phyloP scores from a whole-genome alignment of 805 yeast genomes.

The Starmerella bacillaris region DNA sequence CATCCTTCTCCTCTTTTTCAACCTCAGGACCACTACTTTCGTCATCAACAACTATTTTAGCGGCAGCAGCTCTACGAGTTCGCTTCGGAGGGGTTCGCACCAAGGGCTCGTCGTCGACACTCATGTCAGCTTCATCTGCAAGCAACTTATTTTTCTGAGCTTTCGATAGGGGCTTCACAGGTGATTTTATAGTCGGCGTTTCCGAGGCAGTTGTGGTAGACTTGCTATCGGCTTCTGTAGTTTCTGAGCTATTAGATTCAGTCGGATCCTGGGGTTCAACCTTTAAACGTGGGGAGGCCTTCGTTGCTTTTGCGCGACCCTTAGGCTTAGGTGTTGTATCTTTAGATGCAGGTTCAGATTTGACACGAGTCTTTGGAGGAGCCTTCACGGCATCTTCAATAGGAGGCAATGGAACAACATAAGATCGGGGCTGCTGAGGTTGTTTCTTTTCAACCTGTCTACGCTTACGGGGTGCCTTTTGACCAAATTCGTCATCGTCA shows the following conservation, averaged over 20 bases:
- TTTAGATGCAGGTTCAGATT: slow-evolving; percentile 1
- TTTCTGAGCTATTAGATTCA: not conserved
- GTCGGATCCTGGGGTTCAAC: too few relatives aligned
- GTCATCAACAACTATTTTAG: not conserved
- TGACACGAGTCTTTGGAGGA: slow-evolving; percentile 3
- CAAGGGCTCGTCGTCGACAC: slow-evolving; percentile 1
- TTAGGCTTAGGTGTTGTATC: slow-evolving; percentile 20
- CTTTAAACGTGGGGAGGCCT: too few relatives aligned
- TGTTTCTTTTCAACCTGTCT: slow-evolving; percentile 13
- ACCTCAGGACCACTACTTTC: not conserved
- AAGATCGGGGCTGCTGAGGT: slow-evolving; percentile 8
- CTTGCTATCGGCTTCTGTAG: not conserved
- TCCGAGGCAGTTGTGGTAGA: not conserved
- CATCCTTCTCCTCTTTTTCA: slow-evolving; percentile 1
- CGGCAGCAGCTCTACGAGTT: slow-evolving; percentile 2
- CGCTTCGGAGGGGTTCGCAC: slow-evolving; percentile 1
- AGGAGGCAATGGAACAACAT: slow-evolving; percentile 14
- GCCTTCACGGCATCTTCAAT: slow-evolving; percentile 12
- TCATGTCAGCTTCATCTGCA: slow-evolving; percentile 1
- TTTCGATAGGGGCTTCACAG: not conserved
- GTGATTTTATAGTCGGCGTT: not conserved
- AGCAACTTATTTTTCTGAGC: not conserved
- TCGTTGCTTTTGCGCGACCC: slow-evolving; percentile 17
- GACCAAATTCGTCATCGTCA: slow-evolving; percentile 22
- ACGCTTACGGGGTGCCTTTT: slow-evolving; percentile 17